A percentile compares a stretch with the other conserved stretches of the same genome.
Conservation (phyloP, 169 alveolate species). For the Cryptosporidium sp. region DNA sequence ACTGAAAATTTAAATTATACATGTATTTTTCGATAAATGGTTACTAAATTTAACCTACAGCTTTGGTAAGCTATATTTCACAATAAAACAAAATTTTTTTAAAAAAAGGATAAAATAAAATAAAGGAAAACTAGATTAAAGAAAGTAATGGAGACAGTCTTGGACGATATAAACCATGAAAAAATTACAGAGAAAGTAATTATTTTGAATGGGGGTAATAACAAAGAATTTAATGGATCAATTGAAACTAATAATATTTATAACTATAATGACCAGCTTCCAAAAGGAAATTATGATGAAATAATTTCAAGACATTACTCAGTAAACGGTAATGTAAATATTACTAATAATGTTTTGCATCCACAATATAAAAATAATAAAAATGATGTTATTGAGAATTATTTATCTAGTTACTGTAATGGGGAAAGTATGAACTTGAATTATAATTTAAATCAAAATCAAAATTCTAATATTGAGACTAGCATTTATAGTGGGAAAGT, state of each 20-base stretch:
- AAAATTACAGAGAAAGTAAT: conserved; percentile 23
- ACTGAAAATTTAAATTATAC: not conserved
- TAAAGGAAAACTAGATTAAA: not conserved
- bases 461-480: not conserved
- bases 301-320: conserved; percentile 1
- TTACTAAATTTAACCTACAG: not conserved
- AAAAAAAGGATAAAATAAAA: not conserved
- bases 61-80: not conserved
- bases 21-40: not conserved
- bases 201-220: not conserved
- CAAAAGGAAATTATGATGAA: conserved; percentile 18
- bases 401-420: conserved; percentile 11
- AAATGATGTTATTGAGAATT: not conserved
- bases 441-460: conserved; percentile 21
- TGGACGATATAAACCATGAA: conserved; percentile 34
- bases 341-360: not conserved
- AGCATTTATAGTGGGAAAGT: not conserved
- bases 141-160: conserved; percentile 41
- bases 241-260: conserved; percentile 23
- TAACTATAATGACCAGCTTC: conserved; percentile 5
- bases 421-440: conserved; percentile 23
- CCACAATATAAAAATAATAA: conserved; percentile 24
- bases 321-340: not conserved
- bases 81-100: not conserved
- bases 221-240: not conserved